Evolutionary conservation across 441 rosid genomes (phyloP).

Genomic region (Pelargonium fulgidum): DNA sequence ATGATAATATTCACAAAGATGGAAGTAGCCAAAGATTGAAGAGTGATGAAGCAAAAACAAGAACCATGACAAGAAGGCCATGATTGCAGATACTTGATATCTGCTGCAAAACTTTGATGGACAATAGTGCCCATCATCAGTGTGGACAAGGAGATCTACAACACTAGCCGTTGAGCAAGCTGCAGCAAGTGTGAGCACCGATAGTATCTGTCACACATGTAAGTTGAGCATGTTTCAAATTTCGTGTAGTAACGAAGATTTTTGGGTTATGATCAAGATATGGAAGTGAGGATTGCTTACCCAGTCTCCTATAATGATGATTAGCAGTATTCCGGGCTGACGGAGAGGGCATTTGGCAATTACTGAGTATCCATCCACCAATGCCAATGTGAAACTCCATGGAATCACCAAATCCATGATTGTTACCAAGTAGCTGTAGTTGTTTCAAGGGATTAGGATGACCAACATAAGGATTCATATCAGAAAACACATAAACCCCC

Average conservation of each 20-base stretch:
- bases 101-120: conserved; percentile 43
- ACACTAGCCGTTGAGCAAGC: conserved; percentile 67
- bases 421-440: conserved; percentile 61
- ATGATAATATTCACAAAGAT: conserved; percentile 25
- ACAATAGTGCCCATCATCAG: conserved; percentile 25
- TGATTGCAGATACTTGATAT: conserved; percentile 56
- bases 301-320: conserved; percentile 58
- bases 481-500: conserved; percentile 93
- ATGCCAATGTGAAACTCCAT: conserved; percentile 59
- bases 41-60: conserved; percentile 51
- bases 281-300: conserved; percentile 27
- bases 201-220: conserved; percentile 37
- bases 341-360: conserved; percentile 38
- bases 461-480: conserved; percentile 98
- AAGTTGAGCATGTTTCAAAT: neutral
- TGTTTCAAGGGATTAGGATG: conserved; percentile 80
- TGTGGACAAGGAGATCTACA: conserved; percentile 32
- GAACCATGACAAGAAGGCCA: conserved; percentile 68
- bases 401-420: conserved; percentile 75
- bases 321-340: conserved; percentile 41
- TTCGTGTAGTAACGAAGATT: neutral
- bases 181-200: conserved; percentile 60
- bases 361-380: conserved; percentile 62
- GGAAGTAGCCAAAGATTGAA: conserved; percentile 71
- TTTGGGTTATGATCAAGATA: too few relatives aligned